phyloP scores from a whole-genome alignment of 495 filamentous ascomycete genomes.

The Bacidia rubella region DNA sequence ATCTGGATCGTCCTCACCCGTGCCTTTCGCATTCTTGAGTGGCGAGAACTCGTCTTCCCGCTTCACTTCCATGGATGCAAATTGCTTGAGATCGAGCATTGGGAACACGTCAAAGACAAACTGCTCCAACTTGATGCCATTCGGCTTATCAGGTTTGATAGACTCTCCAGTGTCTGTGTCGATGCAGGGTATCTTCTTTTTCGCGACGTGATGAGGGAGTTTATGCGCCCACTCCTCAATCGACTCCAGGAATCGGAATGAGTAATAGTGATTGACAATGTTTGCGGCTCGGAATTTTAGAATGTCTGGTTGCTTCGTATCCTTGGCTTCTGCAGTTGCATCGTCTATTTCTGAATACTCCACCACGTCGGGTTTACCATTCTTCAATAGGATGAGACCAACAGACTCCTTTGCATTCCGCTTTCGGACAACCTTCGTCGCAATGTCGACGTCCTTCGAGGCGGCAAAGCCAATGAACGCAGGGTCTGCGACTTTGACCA shows the following conservation, averaged over 20 bases:
- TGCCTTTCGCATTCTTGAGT: slow-evolving; percentile 87
- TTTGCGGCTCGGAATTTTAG: slow-evolving; percentile 96
- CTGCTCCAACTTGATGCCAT: slow-evolving; percentile 97
- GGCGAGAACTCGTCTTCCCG: slow-evolving; percentile 98
- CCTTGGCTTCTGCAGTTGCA: slow-evolving; percentile 73
- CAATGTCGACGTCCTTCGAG: slow-evolving; percentile 82
- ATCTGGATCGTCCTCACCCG: slow-evolving; percentile 85
- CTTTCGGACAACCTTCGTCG: slow-evolving; percentile 97
- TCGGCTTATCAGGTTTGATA: slow-evolving; percentile 83
- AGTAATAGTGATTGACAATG: slow-evolving; percentile 99
- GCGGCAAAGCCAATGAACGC: slow-evolving; percentile 91
- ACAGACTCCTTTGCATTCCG: slow-evolving; percentile 94
- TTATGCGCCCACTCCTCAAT: slow-evolving; percentile 76
- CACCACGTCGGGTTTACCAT: slow-evolving; percentile 93
- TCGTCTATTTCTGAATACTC: slow-evolving; percentile 97
- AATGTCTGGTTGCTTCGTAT: slow-evolving; percentile 66
- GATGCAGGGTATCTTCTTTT: slow-evolving; percentile 93
- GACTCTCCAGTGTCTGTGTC: slow-evolving; percentile 60
- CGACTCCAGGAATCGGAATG: slow-evolving; percentile 77
- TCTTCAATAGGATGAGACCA: slow-evolving; percentile 84
- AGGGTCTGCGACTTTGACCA: slow-evolving; percentile 95
- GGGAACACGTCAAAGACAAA: slow-evolving; percentile 99
- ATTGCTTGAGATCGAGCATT: slow-evolving; percentile 69
- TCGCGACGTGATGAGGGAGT: slow-evolving; percentile 87
- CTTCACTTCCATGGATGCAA: slow-evolving; percentile 89